Evolutionary conservation across 2,329 filamentous ascomycete genomes (phyloP), one percentile per base, ranked within the genome.

Genomic region (Nigrospora sphaerica): DNA sequence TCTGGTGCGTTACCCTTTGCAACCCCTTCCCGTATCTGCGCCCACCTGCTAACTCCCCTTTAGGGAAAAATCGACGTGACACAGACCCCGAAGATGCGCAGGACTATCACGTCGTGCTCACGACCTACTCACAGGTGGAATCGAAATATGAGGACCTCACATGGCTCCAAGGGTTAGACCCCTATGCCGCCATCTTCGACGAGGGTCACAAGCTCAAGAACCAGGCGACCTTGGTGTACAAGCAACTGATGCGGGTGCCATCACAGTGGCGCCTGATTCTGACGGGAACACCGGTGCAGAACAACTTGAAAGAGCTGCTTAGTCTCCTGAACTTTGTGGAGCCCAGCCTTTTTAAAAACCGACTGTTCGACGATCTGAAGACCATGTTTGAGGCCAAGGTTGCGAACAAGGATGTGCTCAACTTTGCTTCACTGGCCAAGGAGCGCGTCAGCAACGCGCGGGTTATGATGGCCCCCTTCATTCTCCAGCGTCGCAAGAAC

Each of bases 121-220:
- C 77, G 1, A 78, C 75, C 1, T 81, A 81, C 58, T 73, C 77
- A 2, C 83, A 87, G 59, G 69, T 81, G 35, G 73, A 64, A 33
- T 52, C 69, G 45, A 72, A 71, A 1, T 60, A 62, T 36, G 70
- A 71, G 4, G 78, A 81, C 48, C 62, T 79, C 13, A 63, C 68
- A 37, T 74, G 73, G 35, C 68, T 82, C 55, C 67, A 69, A 35
- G 66, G 64, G 9, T 64, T 80, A 40, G 56, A 66, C 10, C 70
- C 78, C 6, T 74, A 78, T 48, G 70, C 73, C 1, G 76, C 77
- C 55, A 84, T 98, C 12, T 98, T 90, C 58, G 93, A 98, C 60
- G 93, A 98, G 67, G 93, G 92, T 0, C 93, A 98, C 66, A 83
- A 88, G 59, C 72, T 98, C 63, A 95, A 95, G 69, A 97, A 95